phyloP scores from a whole-genome alignment of 169 alveolate species.

The Plasmodium falciparum region DNA sequence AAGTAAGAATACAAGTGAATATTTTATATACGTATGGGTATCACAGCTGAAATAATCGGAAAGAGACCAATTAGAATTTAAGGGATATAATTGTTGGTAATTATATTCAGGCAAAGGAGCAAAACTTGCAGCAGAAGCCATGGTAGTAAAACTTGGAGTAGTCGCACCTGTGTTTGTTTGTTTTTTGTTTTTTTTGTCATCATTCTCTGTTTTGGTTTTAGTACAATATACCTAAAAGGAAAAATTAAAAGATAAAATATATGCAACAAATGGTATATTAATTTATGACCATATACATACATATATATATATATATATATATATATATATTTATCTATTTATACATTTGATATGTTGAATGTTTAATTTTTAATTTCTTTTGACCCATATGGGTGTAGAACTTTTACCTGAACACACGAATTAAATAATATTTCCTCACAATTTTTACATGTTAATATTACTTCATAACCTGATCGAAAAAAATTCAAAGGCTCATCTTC shows the following conservation, averaged over 20 bases:
- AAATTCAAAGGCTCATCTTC: slow-evolving; percentile 35
- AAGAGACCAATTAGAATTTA: neutral
- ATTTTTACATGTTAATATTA: slow-evolving; percentile 43
- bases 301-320: too few species aligned
- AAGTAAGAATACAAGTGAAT: neutral
- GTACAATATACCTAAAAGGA: slow-evolving; percentile 58
- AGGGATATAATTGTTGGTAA: slow-evolving; percentile 2
- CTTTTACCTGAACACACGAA: slow-evolving; percentile 69
- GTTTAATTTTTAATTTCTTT: neutral
- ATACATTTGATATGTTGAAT: too few species aligned
- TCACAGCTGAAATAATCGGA: slow-evolving; percentile 1
- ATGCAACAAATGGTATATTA: too few species aligned
- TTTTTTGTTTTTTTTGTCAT: neutral
- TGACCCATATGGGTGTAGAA: neutral
- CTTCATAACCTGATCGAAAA: slow-evolving; percentile 72
- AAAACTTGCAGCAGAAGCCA: neutral
- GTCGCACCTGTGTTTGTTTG: neutral
- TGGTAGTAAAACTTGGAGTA: slow-evolving; percentile 9
- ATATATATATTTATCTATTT: too few species aligned
- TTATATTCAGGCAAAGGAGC: slow-evolving; percentile 16
- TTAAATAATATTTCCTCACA: slow-evolving; percentile 51
- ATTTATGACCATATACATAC: too few species aligned
- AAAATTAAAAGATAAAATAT: neutral
- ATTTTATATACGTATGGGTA: neutral
- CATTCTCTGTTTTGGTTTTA: neutral